A percentile compares a stretch with the other conserved stretches of the same genome.
These are phyloP conservation scores for Clitopilus hobsonii DNA, from an alignment of 768 basidiomycete genomes.

Conservation along the genomic window DNA sequence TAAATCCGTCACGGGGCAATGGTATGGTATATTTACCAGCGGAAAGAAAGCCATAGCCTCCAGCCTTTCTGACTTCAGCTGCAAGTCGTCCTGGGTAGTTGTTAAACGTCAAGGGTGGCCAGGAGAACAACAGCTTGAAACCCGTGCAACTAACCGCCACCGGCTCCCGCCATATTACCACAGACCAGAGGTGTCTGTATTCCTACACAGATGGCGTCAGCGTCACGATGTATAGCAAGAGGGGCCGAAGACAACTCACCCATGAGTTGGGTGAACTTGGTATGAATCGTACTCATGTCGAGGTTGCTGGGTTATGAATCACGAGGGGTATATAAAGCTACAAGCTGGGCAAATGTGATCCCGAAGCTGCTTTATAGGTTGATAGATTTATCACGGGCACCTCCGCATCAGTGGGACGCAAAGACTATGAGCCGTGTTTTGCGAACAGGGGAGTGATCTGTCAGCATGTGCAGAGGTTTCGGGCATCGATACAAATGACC, in stretches of 20 bases:
- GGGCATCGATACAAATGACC: too few relatives aligned
- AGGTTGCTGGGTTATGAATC: neutral
- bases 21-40: slow-evolving; percentile 43
- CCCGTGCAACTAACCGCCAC: neutral
- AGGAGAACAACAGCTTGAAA: neutral
- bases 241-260: slow-evolving; percentile 27
- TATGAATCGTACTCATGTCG: slow-evolving; percentile 27
- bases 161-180: slow-evolving; percentile 1
- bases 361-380: too few relatives aligned
- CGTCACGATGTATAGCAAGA: neutral
- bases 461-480: neutral
- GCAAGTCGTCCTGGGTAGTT: slow-evolving; percentile 39
- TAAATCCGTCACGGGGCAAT: too few relatives aligned
- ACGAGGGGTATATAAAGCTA: too few relatives aligned
- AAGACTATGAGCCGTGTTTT: neutral
- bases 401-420: neutral
- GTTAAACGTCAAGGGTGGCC: neutral
- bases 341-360: too few relatives aligned
- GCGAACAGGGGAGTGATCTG: neutral
- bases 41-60: slow-evolving; percentile 75
- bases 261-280: slow-evolving; percentile 44
- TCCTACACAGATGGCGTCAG: neutral
- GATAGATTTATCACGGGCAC: neutral
- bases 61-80: slow-evolving; percentile 57
- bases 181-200: slow-evolving; percentile 2